Percentiles rank a stretch among this genome's conserved stretches.
phyloP scores from a whole-genome alignment of 169 alveolate genomes.

The Eimeria tenella region DNA sequence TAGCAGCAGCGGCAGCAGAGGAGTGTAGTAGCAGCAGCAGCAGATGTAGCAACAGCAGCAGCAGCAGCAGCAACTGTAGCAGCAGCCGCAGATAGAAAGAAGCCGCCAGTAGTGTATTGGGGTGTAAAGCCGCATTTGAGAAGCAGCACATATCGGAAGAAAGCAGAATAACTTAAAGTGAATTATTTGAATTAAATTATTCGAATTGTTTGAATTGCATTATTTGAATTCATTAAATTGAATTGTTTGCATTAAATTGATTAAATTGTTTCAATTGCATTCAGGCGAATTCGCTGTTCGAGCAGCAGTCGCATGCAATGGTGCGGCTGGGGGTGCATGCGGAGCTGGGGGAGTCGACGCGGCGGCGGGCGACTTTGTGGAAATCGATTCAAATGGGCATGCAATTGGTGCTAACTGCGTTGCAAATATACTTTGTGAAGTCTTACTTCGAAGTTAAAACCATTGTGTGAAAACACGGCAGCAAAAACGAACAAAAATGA shows the following conservation, averaged over 20 bases:
- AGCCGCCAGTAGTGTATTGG: too few species aligned
- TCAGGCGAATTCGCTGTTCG: slow-evolving; percentile 68
- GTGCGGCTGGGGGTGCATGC: slow-evolving; percentile 61
- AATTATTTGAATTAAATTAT: background rate
- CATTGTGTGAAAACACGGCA: slow-evolving; percentile 19
- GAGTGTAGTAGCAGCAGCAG: too few species aligned
- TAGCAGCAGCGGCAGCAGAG: too few species aligned
- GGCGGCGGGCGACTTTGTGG: slow-evolving; percentile 62
- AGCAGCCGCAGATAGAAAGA: too few species aligned
- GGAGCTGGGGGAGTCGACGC: slow-evolving; percentile 61
- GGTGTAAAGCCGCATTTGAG: too few species aligned
- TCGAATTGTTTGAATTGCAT: background rate
- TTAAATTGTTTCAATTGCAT: background rate
- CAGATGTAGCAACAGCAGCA: too few species aligned
- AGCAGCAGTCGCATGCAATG: slow-evolving; percentile 71
- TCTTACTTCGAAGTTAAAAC: slow-evolving; percentile 75
- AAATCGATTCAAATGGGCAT: slow-evolving; percentile 37
- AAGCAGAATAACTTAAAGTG: too few species aligned
- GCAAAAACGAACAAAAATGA: background rate
- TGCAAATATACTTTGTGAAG: slow-evolving; percentile 43
- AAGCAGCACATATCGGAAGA: too few species aligned
- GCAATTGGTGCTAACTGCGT: slow-evolving; percentile 41
- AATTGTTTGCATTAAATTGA: background rate
- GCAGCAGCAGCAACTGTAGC: too few species aligned
- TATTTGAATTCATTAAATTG: background rate